Evolutionary conservation across 768 basidiomycete genomes (phyloP).

Genomic region (Hirschioporus abietinus): DNA sequence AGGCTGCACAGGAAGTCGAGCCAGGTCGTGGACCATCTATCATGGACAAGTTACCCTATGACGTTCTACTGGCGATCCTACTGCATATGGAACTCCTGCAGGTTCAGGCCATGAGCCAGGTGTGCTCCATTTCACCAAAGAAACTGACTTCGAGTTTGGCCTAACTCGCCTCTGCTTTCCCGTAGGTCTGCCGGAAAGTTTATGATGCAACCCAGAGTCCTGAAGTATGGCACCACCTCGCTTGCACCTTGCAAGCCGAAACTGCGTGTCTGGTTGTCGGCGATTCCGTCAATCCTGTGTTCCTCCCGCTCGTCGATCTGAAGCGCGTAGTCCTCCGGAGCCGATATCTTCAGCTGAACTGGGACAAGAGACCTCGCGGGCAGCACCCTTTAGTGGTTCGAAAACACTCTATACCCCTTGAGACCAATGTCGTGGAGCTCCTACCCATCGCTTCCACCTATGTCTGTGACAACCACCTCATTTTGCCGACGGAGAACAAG

Average conservation of each 20-base stretch:
- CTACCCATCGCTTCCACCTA: background rate
- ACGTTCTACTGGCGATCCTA: background rate
- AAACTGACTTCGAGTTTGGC: background rate
- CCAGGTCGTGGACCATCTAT: background rate
- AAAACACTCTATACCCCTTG: background rate
- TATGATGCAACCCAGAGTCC: background rate
- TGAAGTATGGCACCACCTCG: background rate
- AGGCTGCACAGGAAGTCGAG: background rate
- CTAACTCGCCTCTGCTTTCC: background rate
- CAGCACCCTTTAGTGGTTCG: background rate
- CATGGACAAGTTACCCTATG: background rate
- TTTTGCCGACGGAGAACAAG: background rate
- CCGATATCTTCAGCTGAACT: background rate
- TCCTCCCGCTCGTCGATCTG: background rate
- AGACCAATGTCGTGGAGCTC: background rate
- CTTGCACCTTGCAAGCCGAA: background rate
- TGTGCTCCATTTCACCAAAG: background rate
- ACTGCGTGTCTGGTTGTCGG: background rate
- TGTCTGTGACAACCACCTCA: background rate
- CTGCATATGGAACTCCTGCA: background rate
- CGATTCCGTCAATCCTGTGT: background rate
- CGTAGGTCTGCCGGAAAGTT: background rate
- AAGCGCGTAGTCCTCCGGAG: background rate
- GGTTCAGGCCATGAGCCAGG: background rate
- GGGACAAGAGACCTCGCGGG: background rate